Conservation (phyloP, 2,329 filamentous ascomycete species). For the Botrytis byssoidea region DNA sequence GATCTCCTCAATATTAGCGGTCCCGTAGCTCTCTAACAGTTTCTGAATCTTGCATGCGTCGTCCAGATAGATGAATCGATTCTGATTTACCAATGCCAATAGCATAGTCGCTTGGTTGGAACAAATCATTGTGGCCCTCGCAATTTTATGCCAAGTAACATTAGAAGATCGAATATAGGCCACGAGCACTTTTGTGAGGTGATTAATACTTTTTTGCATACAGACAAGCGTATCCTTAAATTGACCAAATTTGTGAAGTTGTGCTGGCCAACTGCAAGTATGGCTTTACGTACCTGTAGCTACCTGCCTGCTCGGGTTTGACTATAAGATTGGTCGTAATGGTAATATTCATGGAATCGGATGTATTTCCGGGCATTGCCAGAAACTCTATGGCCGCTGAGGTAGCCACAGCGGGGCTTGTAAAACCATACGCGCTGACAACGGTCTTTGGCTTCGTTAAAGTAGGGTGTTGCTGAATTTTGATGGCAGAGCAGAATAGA, state of each 20-base stretch:
- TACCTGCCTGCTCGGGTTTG: not conserved
- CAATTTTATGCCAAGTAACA: not conserved
- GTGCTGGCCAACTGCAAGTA: not conserved
- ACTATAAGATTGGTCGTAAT: not conserved
- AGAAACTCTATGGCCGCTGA: not conserved
- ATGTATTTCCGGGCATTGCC: not conserved
- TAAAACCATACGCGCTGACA: not conserved
- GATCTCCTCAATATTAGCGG: not conserved
- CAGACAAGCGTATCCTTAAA: not conserved
- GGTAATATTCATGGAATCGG: constrained; percentile 10
- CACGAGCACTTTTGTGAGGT: not conserved
- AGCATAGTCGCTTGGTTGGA: not conserved
- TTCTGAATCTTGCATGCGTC: not conserved
- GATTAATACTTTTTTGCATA: not conserved
- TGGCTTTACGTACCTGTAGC: not conserved
- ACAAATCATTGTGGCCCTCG: not conserved
- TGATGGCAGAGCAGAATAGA: constrained; percentile 5
- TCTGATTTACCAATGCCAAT: not conserved
- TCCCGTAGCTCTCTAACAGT: not conserved
- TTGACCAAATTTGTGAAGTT: not conserved
- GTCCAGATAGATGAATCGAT: constrained; percentile 6
- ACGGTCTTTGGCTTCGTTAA: not conserved
- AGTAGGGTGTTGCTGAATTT: not conserved
- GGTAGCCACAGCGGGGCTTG: not conserved
- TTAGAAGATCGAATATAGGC: not conserved